Evolutionary conservation across 495 filamentous ascomycete genomes (phyloP).

Genomic region (Podospora conica): DNA sequence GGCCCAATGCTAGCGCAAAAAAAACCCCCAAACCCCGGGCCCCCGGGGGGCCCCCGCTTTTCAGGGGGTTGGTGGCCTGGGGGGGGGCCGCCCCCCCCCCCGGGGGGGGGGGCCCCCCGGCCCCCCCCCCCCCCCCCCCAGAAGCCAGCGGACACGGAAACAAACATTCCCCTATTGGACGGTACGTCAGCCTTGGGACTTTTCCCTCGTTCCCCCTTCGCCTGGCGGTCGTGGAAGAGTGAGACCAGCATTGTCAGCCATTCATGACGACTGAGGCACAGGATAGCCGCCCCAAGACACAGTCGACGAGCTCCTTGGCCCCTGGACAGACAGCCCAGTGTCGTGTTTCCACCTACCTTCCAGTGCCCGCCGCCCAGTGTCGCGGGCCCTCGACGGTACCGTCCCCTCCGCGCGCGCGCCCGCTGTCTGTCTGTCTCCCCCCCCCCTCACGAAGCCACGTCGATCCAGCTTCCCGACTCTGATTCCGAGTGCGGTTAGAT

Average conservation of each 20-base stretch:
- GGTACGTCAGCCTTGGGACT: background rate
- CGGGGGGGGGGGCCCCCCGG: too few relatives aligned
- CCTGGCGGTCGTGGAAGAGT: background rate
- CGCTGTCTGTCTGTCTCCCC: background rate
- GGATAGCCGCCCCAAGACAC: conserved; percentile 14
- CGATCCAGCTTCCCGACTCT: conserved; percentile 13
- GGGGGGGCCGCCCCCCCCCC: too few relatives aligned
- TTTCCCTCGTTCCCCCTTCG: background rate
- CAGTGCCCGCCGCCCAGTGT: conserved; percentile 8
- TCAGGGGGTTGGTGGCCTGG: too few relatives aligned
- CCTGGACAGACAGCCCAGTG: background rate
- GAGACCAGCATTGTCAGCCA: conserved; percentile 1
- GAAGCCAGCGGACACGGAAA: conserved; percentile 6
- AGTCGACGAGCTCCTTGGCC: background rate
- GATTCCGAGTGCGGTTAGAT: conserved; percentile 10
- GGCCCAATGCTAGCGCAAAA: too few relatives aligned
- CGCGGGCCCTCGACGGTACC: conserved; percentile 8
- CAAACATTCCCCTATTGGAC: conserved; percentile 12
- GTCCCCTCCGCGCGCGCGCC: background rate
- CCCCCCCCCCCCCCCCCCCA: background rate
- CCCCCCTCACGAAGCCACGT: conserved; percentile 13
- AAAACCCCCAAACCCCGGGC: too few relatives aligned
- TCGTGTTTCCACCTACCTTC: conserved; percentile 2
- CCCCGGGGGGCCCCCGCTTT: too few relatives aligned
- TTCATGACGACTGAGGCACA: conserved; percentile 2